Base-by-base conservation (phyloP, 1,284 basidiomycete genomes). In the Porogramme epimiltina region DNA sequence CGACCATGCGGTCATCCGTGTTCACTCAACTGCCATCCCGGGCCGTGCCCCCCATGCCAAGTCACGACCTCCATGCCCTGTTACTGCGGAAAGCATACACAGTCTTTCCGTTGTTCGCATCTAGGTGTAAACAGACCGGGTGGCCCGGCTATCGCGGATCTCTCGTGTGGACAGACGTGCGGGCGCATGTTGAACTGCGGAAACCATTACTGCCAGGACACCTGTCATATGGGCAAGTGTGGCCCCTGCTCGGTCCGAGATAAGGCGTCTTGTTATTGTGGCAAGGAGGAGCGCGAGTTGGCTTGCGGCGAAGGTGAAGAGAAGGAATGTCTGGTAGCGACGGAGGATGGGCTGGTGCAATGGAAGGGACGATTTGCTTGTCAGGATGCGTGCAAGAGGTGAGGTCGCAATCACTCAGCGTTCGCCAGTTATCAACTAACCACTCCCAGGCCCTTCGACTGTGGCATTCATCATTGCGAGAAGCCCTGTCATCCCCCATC, bases 311-410 rank as follows among this genome's bases (percentile, higher is more conserved):
- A 85, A 59, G 71, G 75, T n/a, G 72, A 68, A 26, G 58, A 54
- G 16, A 67, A 67, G 46, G 66, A 63, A 5, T 69, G 70, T 41
- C 42, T 44, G 13, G 45, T 67, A 2, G 33, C 66, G 3, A 59
- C 63, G 51, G 76, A 78, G 59, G 61, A 60, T 31, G 38, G 58
- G 33, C 66, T 71, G 45, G 68, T 68, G 43, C 60, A 63, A 15
- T 94, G 91, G 92, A 69, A 72, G 1, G 93, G 92, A 1, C 75
- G 80, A 42, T 95, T 82, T 64, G 71, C 73, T 5, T 96, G 94
- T 63, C 79, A 74, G 2, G 68, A 73, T 28, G 58, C 69, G 3
- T 96, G 94, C 67, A 76, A 75, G 24, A 74, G 82, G 85, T 83
- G 58, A 19, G 74, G 61, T 38, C 9, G 41, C 42, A 37, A 37